phyloP scores from a whole-genome alignment of 768 basidiomycete genomes.

The Leccinum obscurum region DNA sequence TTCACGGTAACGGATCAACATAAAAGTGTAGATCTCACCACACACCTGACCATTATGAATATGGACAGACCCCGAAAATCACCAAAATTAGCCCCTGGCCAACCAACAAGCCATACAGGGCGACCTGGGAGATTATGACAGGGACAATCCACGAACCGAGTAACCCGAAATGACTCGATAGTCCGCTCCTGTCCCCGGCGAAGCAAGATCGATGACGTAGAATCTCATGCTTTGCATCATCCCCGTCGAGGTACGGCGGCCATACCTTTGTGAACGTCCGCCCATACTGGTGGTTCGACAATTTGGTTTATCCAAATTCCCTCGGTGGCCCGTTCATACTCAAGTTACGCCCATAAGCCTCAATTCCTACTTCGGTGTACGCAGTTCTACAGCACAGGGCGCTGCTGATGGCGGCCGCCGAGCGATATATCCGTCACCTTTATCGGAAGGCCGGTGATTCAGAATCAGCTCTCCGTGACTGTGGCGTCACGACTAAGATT shows the following conservation, averaged over 20 bases:
- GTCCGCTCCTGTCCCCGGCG: slow-evolving; percentile 12
- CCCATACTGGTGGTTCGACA: slow-evolving; percentile 37
- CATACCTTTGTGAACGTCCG: slow-evolving; percentile 46
- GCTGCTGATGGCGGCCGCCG: slow-evolving; percentile 1
- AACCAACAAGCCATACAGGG: slow-evolving; percentile 23
- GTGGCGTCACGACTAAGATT: slow-evolving; percentile 35
- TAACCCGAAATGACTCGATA: slow-evolving; percentile 20
- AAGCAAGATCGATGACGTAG: slow-evolving; percentile 13
- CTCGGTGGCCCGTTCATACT: slow-evolving; percentile 19
- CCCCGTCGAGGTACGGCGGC: slow-evolving; percentile 27
- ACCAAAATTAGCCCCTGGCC: slow-evolving; percentile 23
- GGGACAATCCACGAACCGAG: slow-evolving; percentile 16
- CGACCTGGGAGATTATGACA: slow-evolving; percentile 20
- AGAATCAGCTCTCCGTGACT: slow-evolving; percentile 52
- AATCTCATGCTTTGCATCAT: slow-evolving; percentile 22
- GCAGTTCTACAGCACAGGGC: slow-evolving; percentile 20
- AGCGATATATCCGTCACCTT: slow-evolving; percentile 8
- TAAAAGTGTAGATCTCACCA: slow-evolving; percentile 31
- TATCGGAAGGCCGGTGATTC: slow-evolving; percentile 29
- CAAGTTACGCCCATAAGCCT: slow-evolving; percentile 35
- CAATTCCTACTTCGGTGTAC: slow-evolving; percentile 32
- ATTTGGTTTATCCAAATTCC: not conserved
- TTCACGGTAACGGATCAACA: slow-evolving; percentile 27
- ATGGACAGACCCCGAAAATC: slow-evolving; percentile 11
- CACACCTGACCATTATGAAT: slow-evolving; percentile 2